Evolutionary conservation across 441 rosid species (phyloP).

Genomic region (Brassica balearica): DNA sequence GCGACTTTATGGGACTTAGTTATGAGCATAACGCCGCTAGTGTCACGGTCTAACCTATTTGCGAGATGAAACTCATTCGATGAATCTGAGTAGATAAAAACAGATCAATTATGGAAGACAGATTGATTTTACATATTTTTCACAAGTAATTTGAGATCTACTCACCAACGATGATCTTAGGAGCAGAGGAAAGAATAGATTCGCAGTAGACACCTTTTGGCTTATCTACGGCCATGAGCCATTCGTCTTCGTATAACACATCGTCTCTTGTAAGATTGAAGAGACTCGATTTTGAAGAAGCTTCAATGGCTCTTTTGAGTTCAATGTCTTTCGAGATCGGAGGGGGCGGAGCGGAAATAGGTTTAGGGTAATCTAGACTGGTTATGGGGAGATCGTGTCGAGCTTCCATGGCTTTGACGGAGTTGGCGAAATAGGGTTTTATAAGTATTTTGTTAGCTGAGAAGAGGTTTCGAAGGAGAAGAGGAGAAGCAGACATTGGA

Average conservation of each 20-base stretch:
- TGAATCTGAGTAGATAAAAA: constrained; percentile 21
- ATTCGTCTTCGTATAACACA: constrained; percentile 79
- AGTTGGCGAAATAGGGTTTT: constrained; percentile 41
- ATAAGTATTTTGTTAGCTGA: constrained; percentile 34
- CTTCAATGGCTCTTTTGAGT: constrained; percentile 76
- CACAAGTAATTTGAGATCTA: not conserved
- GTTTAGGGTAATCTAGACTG: constrained; percentile 60
- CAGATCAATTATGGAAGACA: constrained; percentile 16
- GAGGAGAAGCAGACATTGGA: constrained; percentile 40
- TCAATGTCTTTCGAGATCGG: constrained; percentile 76
- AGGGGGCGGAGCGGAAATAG: constrained; percentile 80
- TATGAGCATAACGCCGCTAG: constrained; percentile 86
- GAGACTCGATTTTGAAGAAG: constrained; percentile 77
- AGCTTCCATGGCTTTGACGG: constrained; percentile 52
- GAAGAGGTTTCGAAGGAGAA: constrained; percentile 28
- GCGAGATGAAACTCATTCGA: constrained; percentile 80
- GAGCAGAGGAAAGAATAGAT: constrained; percentile 62
- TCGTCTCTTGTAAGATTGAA: constrained; percentile 54
- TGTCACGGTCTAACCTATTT: constrained; percentile 86
- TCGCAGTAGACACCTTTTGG: constrained; percentile 90
- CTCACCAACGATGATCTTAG: constrained; percentile 46
- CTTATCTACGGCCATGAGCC: constrained; percentile 78
- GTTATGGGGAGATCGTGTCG: not conserved
- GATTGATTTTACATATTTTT: constrained; percentile 5
- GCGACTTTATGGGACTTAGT: constrained; percentile 89